phyloP scores from a whole-genome alignment of 2,329 filamentous ascomycete genomes.

The Cryoendolithus antarcticus region DNA sequence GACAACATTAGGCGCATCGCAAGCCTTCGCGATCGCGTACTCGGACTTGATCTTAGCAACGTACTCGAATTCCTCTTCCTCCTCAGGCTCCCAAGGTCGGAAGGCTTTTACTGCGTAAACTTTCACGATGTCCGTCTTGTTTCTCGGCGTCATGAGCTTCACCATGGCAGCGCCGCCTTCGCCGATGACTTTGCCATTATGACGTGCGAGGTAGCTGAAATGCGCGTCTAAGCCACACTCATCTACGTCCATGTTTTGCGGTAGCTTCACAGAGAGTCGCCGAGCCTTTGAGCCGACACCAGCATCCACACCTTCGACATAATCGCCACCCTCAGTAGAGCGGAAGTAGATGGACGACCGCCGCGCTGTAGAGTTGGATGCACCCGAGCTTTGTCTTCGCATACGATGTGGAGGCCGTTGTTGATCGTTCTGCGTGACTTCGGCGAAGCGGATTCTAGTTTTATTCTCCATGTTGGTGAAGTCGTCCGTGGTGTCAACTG shows the following conservation, averaged over 20 bases:
- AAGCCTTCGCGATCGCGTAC: slow-evolving; percentile 73
- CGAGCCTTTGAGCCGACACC: slow-evolving; percentile 25
- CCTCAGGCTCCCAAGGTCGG: slow-evolving; percentile 55
- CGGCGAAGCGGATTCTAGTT: too few relatives aligned
- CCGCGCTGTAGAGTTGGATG: slow-evolving; percentile 1
- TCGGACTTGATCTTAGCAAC: slow-evolving; percentile 85
- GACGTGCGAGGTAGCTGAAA: slow-evolving; percentile 54
- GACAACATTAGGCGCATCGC: slow-evolving; percentile 80
- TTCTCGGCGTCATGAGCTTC: slow-evolving; percentile 64
- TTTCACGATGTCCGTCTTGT: slow-evolving; percentile 39
- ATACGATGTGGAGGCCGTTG: too few relatives aligned
- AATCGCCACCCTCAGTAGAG: slow-evolving; percentile 15
- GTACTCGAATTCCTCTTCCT: slow-evolving; percentile 58
- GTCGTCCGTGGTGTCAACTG: too few relatives aligned
- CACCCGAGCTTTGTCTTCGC: too few relatives aligned
- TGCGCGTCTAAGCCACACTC: slow-evolving; percentile 32
- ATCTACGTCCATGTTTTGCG: slow-evolving; percentile 20
- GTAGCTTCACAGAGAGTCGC: slow-evolving; percentile 19
- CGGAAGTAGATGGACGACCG: slow-evolving; percentile 21
- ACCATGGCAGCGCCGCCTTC: slow-evolving; percentile 76
- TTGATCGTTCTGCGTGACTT: too few relatives aligned
- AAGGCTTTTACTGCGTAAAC: slow-evolving; percentile 84
- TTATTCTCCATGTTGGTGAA: too few relatives aligned
- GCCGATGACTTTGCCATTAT: slow-evolving; percentile 62
- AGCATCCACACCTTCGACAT: slow-evolving; percentile 18